Evolutionary conservation across 352 stramenopile species (phyloP).

Genomic region (Pythium monospermum): DNA sequence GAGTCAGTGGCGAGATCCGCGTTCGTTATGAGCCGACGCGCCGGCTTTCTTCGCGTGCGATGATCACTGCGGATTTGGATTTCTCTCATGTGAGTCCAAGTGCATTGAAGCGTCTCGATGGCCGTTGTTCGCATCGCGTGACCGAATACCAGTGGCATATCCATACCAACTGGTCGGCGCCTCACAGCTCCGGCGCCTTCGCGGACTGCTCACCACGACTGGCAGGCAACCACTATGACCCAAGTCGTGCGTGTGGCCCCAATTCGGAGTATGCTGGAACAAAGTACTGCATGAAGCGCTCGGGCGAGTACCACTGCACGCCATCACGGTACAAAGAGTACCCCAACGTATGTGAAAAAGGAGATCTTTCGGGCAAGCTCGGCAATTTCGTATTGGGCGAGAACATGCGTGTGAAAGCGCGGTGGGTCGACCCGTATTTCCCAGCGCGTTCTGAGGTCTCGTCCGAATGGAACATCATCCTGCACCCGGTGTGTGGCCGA

Average conservation of each 20-base stretch:
- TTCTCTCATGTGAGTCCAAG: constrained; percentile 2
- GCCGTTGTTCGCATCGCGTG: not conserved
- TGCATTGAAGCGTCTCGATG: not conserved
- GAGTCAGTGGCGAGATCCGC: constrained; percentile 7
- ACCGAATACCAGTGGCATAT: constrained; percentile 9
- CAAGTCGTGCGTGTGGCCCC: constrained; percentile 33
- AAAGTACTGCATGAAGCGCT: constrained; percentile 18
- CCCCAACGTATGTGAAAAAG: constrained; percentile 40
- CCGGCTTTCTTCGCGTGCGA: not conserved
- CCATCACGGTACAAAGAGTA: constrained; percentile 35
- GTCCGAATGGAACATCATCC: constrained; percentile 52
- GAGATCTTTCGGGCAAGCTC: constrained; percentile 58
- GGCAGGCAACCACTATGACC: constrained; percentile 60
- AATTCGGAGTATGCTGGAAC: constrained; percentile 38
- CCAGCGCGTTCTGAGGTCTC: constrained; percentile 34
- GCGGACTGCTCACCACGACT: constrained; percentile 35
- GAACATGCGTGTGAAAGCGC: constrained; percentile 14
- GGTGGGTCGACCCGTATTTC: constrained; percentile 46
- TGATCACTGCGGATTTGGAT: constrained; percentile 8
- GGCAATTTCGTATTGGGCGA: constrained; percentile 29
- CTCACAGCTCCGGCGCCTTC: constrained; percentile 26
- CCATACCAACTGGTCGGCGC: constrained; percentile 12
- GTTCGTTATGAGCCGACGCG: constrained; percentile 8
- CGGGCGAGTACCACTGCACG: constrained; percentile 37
- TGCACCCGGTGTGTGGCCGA: constrained; percentile 52